Base-by-base conservation (phyloP, 345 rosid species). In the Triadica sebifera region DNA sequence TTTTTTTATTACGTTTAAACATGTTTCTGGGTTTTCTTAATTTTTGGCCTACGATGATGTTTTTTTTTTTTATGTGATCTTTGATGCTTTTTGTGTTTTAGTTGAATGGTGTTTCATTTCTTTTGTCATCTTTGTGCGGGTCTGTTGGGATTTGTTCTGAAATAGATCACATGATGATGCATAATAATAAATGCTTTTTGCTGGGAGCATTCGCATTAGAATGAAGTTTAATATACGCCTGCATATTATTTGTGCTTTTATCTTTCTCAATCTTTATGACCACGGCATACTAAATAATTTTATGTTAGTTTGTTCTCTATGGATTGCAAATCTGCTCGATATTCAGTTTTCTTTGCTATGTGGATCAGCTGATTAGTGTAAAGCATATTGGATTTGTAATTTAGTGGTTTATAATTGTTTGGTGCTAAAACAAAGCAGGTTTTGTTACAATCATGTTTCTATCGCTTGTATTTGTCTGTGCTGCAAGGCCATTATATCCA, bases 401-500 rank as follows among this genome's bases (percentile, higher is more conserved):
- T 58, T 51, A 37, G 51, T 58, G 1, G 69, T 65, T 62, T 62
- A 55, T 22, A 15, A 53, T 66, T 47, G 25, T 78, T 57, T 60
- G 56, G 57, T 66, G 15, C 69, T 47, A 47, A 63, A 41, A 24
- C 43, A 20, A 50, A 78, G 69, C 86, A 90, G 97, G 85, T 78
- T 65, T 79, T 84, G 15, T 80, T 72, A 78, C 88, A 24, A 72
- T 90, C 75, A 37, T 85, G 46, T 69, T 84, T 71, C 62, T 91
- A 37, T 82, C 85, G 13, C 84, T 90, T 12, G 12, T 85, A 52
- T 82, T 66, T 84, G 86, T 81, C 10, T 77, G 87, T 79, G 56
- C 75, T 69, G 89, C 93, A 57, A 88, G 98, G 82, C 93, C 98
- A 60, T 34, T 92, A 34, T 91, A 91, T 81, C 89, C 88, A 52